Conservation (phyloP, 78 protist species). For the Guillardia theta region DNA sequence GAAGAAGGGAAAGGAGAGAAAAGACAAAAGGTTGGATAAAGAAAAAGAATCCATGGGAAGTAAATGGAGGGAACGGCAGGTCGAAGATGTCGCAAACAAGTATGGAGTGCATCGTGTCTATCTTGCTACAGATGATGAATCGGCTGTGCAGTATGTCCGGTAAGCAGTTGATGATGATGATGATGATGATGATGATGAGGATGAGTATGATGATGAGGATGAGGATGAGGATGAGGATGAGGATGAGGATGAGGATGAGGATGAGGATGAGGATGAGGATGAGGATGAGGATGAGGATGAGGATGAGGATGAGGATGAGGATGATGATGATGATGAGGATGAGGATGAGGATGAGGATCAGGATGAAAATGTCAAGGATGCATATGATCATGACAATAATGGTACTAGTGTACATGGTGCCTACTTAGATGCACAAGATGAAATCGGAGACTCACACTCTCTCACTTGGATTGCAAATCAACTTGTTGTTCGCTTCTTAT, state of each 20-base stretch:
- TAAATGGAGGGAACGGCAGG: neutral
- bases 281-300: neutral
- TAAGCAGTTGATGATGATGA: neutral
- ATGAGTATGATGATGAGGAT: too few species aligned
- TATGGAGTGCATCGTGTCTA: neutral
- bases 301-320: neutral
- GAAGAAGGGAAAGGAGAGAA: too few species aligned
- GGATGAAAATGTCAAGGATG: neutral
- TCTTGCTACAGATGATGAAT: neutral
- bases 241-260: neutral
- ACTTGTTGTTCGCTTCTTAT: too few species aligned
- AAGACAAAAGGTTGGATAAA: too few species aligned
- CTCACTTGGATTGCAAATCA: too few species aligned
- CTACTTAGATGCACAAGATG: too few species aligned
- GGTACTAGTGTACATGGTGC: neutral
- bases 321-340: neutral
- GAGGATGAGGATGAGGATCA: neutral
- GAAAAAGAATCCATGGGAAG: too few species aligned
- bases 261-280: neutral
- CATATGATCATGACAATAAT: neutral
- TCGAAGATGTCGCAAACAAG: neutral
- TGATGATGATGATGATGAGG: neutral
- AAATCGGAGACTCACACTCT: too few species aligned
- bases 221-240: neutral
- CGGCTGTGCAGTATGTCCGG: neutral